Evolutionary conservation across 768 basidiomycete genomes (phyloP).

Genomic region (Tulasnella sp.): DNA sequence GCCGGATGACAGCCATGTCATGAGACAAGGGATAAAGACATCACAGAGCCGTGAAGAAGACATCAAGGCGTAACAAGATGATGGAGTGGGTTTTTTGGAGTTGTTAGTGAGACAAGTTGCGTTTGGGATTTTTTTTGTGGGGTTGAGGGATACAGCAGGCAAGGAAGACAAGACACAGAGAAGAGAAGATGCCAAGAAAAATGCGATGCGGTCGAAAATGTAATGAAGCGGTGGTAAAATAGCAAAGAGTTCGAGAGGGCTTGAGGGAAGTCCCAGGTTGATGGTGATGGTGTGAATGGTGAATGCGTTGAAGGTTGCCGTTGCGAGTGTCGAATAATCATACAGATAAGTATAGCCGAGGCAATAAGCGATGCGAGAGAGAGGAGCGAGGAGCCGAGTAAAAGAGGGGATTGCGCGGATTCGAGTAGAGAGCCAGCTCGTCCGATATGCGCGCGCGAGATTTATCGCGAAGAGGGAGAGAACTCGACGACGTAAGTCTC

Average conservation of each 20-base stretch:
- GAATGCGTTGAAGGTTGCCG: background rate
- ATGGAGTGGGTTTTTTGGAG: background rate
- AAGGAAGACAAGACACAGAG: background rate
- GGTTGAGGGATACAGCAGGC: background rate
- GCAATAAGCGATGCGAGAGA: background rate
- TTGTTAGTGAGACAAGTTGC: background rate
- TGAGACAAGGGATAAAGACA: background rate
- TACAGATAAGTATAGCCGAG: background rate
- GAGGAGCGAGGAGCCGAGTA: background rate
- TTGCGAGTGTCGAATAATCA: background rate
- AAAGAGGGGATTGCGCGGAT: background rate
- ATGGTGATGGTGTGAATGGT: background rate
- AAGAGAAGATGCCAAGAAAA: background rate
- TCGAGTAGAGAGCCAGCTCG: background rate
- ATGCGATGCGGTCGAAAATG: background rate
- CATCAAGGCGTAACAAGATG: background rate
- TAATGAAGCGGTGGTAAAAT: background rate
- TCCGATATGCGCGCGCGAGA: background rate
- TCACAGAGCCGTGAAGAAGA: background rate
- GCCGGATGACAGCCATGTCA: background rate
- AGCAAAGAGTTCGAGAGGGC: background rate
- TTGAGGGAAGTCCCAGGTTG: background rate
- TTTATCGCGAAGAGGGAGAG: constrained; percentile 3
- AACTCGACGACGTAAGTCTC: constrained; percentile 7
- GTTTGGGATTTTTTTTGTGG: background rate